These are phyloP conservation scores for Arthrinium phaeospermum DNA, from an alignment of 2,329 filamentous ascomycete species.

Conservation along the genomic window DNA sequence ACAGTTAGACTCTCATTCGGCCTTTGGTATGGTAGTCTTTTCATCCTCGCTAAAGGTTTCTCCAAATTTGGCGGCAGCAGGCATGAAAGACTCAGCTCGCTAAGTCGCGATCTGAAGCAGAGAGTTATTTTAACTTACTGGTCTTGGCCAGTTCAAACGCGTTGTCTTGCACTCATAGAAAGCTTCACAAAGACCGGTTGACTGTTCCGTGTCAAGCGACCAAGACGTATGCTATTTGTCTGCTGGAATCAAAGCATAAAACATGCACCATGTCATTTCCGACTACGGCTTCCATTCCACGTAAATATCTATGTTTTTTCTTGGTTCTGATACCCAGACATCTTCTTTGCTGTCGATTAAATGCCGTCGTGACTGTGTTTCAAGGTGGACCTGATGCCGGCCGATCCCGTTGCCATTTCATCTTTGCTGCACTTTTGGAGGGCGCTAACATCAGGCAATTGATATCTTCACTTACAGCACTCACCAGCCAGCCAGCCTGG, in stretches of 20 bases:
- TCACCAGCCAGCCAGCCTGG: neutral
- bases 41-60: neutral
- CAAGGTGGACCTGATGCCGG: neutral
- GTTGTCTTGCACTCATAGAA: neutral
- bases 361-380: neutral
- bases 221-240: no score
- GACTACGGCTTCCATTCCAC: no score
- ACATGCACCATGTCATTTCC: no score
- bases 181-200: neutral
- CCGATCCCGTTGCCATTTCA: constrained; percentile 1
- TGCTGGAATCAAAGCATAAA: no score
- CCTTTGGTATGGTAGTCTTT: neutral
- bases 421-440: neutral
- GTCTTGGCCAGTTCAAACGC: neutral
- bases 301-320: no score
- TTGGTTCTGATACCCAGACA: no score
- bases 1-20: neutral
- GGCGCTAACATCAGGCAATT: neutral
- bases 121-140: neutral
- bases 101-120: neutral
- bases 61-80: neutral
- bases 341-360: neutral
- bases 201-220: no score
- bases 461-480: neutral
- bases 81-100: neutral